These are phyloP conservation scores for Elaphomyces granulatus DNA, from an alignment of 495 filamentous ascomycete species.

Conservation along the genomic window DNA sequence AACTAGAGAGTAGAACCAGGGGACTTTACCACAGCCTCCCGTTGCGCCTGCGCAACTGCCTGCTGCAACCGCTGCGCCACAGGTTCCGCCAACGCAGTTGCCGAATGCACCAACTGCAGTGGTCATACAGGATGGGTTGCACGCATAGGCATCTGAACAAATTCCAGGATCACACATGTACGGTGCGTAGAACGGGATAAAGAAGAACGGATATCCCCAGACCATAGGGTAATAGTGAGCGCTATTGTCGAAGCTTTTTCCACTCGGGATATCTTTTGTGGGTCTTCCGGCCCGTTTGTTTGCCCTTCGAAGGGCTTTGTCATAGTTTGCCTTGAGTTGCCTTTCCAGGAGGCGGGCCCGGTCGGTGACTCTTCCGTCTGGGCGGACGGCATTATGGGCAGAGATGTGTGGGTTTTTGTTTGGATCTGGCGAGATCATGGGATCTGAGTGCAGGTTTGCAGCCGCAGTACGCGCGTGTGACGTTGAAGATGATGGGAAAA, in stretches of 20 bases:
- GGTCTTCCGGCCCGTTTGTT: conserved; percentile 40
- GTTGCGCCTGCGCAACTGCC: conserved; percentile 33
- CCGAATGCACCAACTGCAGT: conserved; percentile 24
- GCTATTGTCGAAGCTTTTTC: conserved; percentile 15
- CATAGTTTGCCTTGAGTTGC: conserved; percentile 46
- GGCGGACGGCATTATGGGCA: conserved; percentile 44
- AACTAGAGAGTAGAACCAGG: not conserved
- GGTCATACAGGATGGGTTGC: conserved; percentile 34
- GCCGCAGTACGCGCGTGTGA: conserved; percentile 24
- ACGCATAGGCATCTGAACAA: conserved; percentile 24
- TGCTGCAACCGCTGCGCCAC: conserved; percentile 40
- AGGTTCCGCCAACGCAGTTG: conserved; percentile 34
- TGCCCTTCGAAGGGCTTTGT: conserved; percentile 46
- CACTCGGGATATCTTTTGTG: conserved; percentile 23
- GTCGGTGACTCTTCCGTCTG: conserved; percentile 7
- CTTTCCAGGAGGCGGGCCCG: conserved; percentile 13
- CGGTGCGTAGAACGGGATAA: conserved; percentile 37
- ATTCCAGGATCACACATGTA: conserved; percentile 37
- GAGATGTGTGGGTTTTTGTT: conserved; percentile 58
- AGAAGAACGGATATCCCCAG: conserved; percentile 35
- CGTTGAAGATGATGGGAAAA: conserved; percentile 18
- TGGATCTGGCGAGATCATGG: conserved; percentile 39
- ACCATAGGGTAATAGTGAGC: conserved; percentile 18
- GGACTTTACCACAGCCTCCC: conserved; percentile 5
- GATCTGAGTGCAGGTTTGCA: conserved; percentile 37